These are phyloP conservation scores for Globisporangium acanthophoron DNA, from an alignment of 352 stramenopile genomes.

Conservation along the genomic window DNA sequence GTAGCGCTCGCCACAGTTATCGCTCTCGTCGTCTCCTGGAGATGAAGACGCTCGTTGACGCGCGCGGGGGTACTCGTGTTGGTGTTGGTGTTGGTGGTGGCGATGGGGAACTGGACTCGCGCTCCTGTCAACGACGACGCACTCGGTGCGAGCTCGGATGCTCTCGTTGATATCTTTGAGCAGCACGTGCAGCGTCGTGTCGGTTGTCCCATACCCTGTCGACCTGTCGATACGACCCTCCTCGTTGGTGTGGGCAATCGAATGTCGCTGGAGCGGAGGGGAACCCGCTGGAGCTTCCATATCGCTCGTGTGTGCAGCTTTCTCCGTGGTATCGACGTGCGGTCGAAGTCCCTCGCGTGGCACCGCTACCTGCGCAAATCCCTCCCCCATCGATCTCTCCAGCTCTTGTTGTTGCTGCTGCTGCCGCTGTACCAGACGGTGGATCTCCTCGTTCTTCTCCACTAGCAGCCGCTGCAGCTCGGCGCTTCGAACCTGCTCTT, in stretches of 20 bases:
- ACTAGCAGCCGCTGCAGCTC: slow-evolving; percentile 49
- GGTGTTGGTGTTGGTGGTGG: not conserved
- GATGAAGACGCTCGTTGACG: not conserved
- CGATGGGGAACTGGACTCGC: not conserved
- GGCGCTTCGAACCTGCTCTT: slow-evolving; percentile 41
- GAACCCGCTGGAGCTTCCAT: not conserved
- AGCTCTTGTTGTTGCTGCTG: slow-evolving; percentile 16
- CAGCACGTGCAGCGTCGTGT: slow-evolving; percentile 5
- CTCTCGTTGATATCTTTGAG: slow-evolving; percentile 9
- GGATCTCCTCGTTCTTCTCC: slow-evolving; percentile 73
- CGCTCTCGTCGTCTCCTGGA: not conserved
- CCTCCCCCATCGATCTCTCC: not conserved
- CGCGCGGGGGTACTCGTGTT: not conserved
- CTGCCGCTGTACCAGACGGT: slow-evolving; percentile 28
- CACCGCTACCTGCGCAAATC: not conserved
- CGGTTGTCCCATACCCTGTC: not conserved
- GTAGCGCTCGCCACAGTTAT: not conserved
- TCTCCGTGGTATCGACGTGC: not conserved
- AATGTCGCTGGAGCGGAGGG: not conserved
- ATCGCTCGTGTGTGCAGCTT: not conserved
- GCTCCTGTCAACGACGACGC: not conserved
- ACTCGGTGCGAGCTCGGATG: slow-evolving; percentile 6
- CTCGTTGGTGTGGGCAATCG: not conserved
- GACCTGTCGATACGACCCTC: not conserved
- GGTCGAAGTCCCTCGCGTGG: not conserved